Percentiles rank a stretch among this genome's conserved stretches.
phyloP scores from a whole-genome alignment of 2,329 filamentous ascomycete genomes.

The Calonectria pauciramosa region DNA sequence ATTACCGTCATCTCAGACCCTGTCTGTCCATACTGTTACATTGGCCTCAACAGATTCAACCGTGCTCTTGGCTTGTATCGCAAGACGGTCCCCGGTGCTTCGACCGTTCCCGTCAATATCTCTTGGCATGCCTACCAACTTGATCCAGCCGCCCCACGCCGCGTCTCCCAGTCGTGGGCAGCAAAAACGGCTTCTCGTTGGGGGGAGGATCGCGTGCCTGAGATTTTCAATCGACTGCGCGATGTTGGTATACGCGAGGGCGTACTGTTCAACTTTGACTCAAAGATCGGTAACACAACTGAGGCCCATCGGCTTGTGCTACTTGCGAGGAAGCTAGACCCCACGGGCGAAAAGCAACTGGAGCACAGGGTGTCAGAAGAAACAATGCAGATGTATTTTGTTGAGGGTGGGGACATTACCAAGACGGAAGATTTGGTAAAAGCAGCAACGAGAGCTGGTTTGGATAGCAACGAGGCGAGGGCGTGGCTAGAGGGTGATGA shows the following conservation, averaged over 20 bases:
- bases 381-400: constrained; percentile 77
- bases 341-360: constrained; percentile 49
- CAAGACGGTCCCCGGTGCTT: constrained; percentile 69
- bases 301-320: constrained; percentile 73
- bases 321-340: constrained; percentile 67
- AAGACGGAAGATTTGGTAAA: constrained; percentile 64
- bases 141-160: constrained; percentile 71
- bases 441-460: constrained; percentile 67
- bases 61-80: constrained; percentile 78
- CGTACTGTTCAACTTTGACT: constrained; percentile 78
- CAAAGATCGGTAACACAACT: constrained; percentile 59
- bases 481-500: constrained; percentile 66
- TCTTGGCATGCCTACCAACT: constrained; percentile 87
- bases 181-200: constrained; percentile 74
- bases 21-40: constrained; percentile 84
- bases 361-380: constrained; percentile 73
- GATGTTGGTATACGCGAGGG: constrained; percentile 74
- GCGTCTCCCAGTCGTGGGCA: constrained; percentile 58
- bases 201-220: constrained; percentile 70
- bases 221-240: constrained; percentile 70
- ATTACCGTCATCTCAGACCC: constrained; percentile 87
- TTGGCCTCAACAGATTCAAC: constrained; percentile 82
- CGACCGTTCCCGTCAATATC: constrained; percentile 77
- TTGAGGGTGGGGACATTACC: constrained; percentile 75
- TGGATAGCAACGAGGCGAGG: constrained; percentile 66